Base-by-base conservation (phyloP, 768 basidiomycete species). In the Boletellus emodensis region DNA sequence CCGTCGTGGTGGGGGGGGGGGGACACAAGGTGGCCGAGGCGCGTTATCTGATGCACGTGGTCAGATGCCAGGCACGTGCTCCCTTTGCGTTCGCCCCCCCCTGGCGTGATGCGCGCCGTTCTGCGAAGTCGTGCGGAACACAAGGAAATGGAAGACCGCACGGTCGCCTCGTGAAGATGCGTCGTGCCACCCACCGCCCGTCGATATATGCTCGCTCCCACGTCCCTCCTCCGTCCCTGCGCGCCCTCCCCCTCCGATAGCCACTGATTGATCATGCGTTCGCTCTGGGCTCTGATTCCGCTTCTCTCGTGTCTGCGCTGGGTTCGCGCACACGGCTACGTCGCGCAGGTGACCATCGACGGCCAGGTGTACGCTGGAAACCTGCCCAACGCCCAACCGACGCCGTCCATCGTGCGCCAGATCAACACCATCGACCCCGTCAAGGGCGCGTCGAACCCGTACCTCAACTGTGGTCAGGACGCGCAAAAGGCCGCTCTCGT, bases 391-490 rank as follows among this genome's bases (percentile, higher is more conserved):
- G 68, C 72, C n/a, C 52, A 70, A 45, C 62, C 67, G 53, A 58
- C 55, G 43, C 65, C 73, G 8, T 68, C 71, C 43, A 73, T 76
- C 20, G 71, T 81, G 37, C 77, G 79, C 18, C 71, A 71, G 44
- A 70, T 81, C 44, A 61, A 69, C 48, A 62, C 61, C 54, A 72
- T 74, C 51, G 52, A 63, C 0, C 79, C 80, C 2, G 76, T 80
- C 52, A 79, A 87, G 65, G 82, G 81, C 35, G 76, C 83, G 17
- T 67, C 48, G 34, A 86, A 85, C 58, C 58, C 75, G 3, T 72
- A 71, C 45, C 43, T 85, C 11, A 84, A 79, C 65, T 89, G 87
- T 55, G 87, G 87, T 11, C 68, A 72, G 17, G 67, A 74, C 32
- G 78, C 83, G 3, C 66, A 72, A 42, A 64, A 71, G 2, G 85